Percentiles rank a stretch among this genome's conserved stretches.
Evolutionary conservation across 257 asterid genomes (phyloP).

Genomic region (Fraxinus quadrangulata): DNA sequence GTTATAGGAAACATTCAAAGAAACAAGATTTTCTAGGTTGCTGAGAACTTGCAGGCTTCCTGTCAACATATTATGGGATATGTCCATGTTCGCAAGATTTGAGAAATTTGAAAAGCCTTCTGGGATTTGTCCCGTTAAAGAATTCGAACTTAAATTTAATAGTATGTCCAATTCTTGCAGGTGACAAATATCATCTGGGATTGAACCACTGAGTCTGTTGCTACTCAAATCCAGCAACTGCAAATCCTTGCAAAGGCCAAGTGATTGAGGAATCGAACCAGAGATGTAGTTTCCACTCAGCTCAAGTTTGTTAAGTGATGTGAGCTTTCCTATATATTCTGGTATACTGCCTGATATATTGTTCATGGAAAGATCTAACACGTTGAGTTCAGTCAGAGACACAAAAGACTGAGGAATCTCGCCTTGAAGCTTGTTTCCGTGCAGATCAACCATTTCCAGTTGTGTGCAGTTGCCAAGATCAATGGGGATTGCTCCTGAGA

Average conservation of each 20-base stretch:
- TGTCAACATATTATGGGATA: slow-evolving; percentile 65
- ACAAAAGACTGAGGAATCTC: slow-evolving; percentile 58
- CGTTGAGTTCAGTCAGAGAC: slow-evolving; percentile 48
- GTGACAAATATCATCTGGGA: slow-evolving; percentile 63
- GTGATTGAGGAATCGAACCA: slow-evolving; percentile 56
- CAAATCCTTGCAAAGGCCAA: slow-evolving; percentile 58
- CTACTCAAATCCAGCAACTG: slow-evolving; percentile 71
- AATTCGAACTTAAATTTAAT: slow-evolving; percentile 57
- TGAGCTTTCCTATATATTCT: slow-evolving; percentile 51
- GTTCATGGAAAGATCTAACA: slow-evolving; percentile 64
- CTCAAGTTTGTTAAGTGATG: slow-evolving; percentile 57
- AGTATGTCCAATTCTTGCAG: slow-evolving; percentile 66
- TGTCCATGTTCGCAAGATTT: slow-evolving; percentile 68
- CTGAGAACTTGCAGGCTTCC: slow-evolving; percentile 58
- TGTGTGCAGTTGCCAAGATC: slow-evolving; percentile 59
- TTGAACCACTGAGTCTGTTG: slow-evolving; percentile 43
- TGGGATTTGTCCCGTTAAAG: slow-evolving; percentile 53
- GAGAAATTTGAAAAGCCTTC: slow-evolving; percentile 65
- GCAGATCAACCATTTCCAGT: slow-evolving; percentile 70
- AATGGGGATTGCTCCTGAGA: slow-evolving; percentile 52
- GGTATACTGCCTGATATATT: slow-evolving; percentile 62
- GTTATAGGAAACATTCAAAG: slow-evolving; percentile 67
- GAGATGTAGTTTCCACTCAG: slow-evolving; percentile 51
- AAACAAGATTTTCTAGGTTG: slow-evolving; percentile 63
- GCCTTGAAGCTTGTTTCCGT: slow-evolving; percentile 57